Conservation (phyloP, 2,329 filamentous ascomycete genomes). For the Fusarium sp. region DNA sequence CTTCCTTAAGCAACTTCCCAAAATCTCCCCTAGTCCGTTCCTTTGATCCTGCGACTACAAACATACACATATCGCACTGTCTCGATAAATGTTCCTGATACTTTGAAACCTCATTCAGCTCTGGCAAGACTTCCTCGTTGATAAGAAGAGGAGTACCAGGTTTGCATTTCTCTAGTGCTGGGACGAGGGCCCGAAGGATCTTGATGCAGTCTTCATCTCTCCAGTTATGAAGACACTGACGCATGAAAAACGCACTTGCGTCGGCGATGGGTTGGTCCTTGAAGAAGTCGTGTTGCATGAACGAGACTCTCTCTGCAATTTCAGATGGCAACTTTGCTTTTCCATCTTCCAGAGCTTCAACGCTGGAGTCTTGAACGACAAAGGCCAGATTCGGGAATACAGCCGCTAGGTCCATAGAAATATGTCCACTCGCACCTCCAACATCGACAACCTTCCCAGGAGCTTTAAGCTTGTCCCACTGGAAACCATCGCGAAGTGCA, state of each 20-base stretch:
- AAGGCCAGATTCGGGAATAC: neutral
- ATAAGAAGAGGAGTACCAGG: neutral
- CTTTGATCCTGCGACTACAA: neutral
- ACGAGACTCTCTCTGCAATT: neutral
- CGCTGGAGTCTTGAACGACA: neutral
- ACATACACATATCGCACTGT: neutral
- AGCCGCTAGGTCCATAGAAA: neutral
- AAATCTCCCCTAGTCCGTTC: neutral
- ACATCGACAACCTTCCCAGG: neutral
- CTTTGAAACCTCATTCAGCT: neutral
- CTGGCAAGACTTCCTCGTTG: neutral
- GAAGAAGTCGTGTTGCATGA: constrained; percentile 7
- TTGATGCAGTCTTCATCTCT: neutral
- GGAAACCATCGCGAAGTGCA: neutral
- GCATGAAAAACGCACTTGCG: neutral
- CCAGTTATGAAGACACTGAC: constrained; percentile 6
- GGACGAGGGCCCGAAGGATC: neutral
- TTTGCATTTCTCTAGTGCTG: neutral
- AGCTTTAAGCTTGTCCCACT: neutral
- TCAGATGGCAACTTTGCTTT: neutral
- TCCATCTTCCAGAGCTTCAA: neutral
- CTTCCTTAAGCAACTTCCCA: neutral
- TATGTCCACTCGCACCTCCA: neutral
- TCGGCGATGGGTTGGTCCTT: neutral
- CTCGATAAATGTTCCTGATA: neutral